Percentiles rank a stretch among this genome's conserved stretches.
These are phyloP conservation scores for Parasitella parasitica DNA, from an alignment of 371 early-diverging fungal genomes.

Conservation along the genomic window DNA sequence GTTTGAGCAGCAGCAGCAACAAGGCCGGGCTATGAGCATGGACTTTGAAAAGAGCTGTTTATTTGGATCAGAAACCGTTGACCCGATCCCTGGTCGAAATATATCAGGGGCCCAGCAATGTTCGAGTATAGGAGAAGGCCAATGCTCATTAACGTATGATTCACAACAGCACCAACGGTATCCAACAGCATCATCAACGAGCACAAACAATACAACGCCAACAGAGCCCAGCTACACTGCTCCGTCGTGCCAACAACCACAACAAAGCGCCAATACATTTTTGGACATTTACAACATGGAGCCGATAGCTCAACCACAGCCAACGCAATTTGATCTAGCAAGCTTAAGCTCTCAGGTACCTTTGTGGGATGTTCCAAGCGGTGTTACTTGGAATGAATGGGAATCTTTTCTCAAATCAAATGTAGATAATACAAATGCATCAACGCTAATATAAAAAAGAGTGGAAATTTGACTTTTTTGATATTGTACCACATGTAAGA, in stretches of 20 bases:
- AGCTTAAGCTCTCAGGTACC: constrained; percentile 30
- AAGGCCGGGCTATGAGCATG: not conserved
- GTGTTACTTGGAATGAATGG: constrained; percentile 42
- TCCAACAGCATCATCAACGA: not conserved
- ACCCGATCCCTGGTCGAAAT: not conserved
- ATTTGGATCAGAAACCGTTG: not conserved
- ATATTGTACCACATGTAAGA: not conserved
- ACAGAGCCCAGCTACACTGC: not conserved
- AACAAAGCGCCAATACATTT: not conserved
- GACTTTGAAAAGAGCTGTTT: not conserved
- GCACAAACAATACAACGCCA: not conserved
- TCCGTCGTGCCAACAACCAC: not conserved
- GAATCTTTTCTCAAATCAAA: constrained; percentile 22
- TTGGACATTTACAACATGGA: not conserved
- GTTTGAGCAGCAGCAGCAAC: not conserved
- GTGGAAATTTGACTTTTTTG: constrained; percentile 5
- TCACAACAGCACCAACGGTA: not conserved
- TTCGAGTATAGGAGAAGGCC: not conserved
- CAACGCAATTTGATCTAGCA: constrained; percentile 19
- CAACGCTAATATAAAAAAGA: not conserved
- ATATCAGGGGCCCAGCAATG: not conserved
- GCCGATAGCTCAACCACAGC: not conserved
- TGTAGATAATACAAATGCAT: not conserved
- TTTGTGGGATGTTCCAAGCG: constrained; percentile 35
- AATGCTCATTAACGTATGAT: not conserved